Evolutionary conservation across 1,139 yeast species (phyloP).

Genomic region (Suhomyces maxii): DNA sequence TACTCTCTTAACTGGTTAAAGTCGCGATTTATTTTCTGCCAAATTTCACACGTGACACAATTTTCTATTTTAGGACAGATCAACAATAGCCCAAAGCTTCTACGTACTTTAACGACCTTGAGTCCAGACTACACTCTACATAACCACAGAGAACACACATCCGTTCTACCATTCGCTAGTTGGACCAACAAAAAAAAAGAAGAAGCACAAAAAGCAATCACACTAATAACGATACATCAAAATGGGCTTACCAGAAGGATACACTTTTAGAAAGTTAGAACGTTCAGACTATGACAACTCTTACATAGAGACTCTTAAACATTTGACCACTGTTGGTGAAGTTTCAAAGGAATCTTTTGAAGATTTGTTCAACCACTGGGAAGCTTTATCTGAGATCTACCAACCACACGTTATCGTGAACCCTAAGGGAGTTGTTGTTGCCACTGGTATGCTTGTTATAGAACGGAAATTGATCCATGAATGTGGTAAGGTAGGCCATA

Average conservation of each 20-base stretch:
- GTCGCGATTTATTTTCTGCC: no score
- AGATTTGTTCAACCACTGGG: slow-evolving; percentile 51
- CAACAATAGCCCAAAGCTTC: not conserved
- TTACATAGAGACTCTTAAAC: slow-evolving; percentile 51
- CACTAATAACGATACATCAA: not conserved
- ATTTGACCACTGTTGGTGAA: slow-evolving; percentile 66
- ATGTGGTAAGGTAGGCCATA: slow-evolving; percentile 87
- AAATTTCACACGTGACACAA: not conserved
- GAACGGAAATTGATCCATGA: slow-evolving; percentile 71
- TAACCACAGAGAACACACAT: not conserved
- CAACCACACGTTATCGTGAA: slow-evolving; percentile 63
- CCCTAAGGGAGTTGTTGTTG: slow-evolving; percentile 44
- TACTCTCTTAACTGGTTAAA: no score
- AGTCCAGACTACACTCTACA: not conserved
- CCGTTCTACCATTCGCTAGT: not conserved
- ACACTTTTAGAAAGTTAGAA: slow-evolving; percentile 50
- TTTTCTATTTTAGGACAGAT: slow-evolving; percentile 5
- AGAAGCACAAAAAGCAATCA: no score
- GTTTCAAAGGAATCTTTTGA: slow-evolving; percentile 45
- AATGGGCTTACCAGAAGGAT: slow-evolving; percentile 50
- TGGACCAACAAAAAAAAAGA: no score
- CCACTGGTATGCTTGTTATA: slow-evolving; percentile 50
- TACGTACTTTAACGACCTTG: no score
- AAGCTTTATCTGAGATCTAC: slow-evolving; percentile 43
- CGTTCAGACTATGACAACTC: slow-evolving; percentile 48